Evolutionary conservation across 306 rosid species (phyloP).

Genomic region (Arachis stenosperma): DNA sequence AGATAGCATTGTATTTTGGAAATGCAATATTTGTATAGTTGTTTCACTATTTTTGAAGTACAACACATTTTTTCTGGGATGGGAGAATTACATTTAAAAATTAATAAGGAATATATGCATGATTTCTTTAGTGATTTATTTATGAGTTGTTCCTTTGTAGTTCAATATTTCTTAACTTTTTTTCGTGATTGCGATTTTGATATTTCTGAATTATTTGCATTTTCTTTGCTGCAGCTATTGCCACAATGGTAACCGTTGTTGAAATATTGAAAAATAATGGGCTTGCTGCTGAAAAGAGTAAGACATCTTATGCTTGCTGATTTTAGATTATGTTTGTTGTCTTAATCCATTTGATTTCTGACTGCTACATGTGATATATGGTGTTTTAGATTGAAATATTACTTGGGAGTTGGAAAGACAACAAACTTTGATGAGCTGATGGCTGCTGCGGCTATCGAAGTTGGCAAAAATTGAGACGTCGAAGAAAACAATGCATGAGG

Average conservation of each 20-base stretch:
- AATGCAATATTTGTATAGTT: neutral
- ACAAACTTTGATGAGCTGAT: conserved; percentile 74
- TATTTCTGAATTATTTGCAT: conserved; percentile 22
- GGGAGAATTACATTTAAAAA: no score
- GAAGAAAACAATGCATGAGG: conserved; percentile 55
- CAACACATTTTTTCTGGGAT: no score
- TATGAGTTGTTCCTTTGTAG: conserved; percentile 3
- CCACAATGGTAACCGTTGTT: conserved; percentile 77
- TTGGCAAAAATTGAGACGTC: conserved; percentile 52
- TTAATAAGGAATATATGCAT: no score
- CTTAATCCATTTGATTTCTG: no score
- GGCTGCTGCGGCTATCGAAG: conserved; percentile 63
- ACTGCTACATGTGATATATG: no score
- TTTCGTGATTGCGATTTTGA: neutral
- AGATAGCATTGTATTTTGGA: neutral
- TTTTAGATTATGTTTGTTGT: no score
- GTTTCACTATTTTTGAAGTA: no score
- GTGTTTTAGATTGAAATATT: no score
- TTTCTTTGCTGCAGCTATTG: conserved; percentile 60
- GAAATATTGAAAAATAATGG: conserved; percentile 83
- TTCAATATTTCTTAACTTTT: neutral
- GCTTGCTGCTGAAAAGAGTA: conserved; percentile 79
- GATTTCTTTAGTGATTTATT: neutral
- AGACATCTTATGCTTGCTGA: neutral
- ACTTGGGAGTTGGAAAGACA: conserved; percentile 53